Conservation (phyloP, 352 stramenopile species). For the Globisporangium cederbergense region DNA sequence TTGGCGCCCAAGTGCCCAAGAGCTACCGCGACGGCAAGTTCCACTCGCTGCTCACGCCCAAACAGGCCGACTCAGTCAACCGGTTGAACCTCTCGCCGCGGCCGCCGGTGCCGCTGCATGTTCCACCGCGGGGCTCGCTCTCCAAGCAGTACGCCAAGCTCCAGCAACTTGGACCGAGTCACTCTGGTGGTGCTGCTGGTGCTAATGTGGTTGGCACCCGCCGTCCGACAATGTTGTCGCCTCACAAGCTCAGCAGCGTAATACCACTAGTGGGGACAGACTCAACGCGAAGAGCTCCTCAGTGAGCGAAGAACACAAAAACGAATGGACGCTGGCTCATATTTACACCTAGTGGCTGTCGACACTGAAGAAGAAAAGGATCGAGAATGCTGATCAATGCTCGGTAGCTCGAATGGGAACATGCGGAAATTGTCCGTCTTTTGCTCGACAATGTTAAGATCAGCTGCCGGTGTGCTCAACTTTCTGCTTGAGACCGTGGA, state of each 20-base stretch:
- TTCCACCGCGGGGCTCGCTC: slow-evolving; percentile 18
- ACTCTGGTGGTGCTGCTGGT: slow-evolving; percentile 9
- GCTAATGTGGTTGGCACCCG: background rate
- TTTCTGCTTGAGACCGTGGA: slow-evolving; percentile 34
- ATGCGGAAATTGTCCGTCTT: background rate
- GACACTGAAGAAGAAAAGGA: background rate
- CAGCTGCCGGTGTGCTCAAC: slow-evolving; percentile 7
- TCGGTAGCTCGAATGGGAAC: background rate
- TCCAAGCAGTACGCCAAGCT: slow-evolving; percentile 22
- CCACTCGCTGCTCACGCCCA: slow-evolving; percentile 37
- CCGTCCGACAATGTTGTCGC: background rate
- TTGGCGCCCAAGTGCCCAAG: slow-evolving; percentile 49
- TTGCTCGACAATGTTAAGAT: background rate
- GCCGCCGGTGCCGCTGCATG: slow-evolving; percentile 12
- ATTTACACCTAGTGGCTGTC: background rate
- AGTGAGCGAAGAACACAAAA: background rate
- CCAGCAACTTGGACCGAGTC: background rate
- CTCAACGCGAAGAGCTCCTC: background rate
- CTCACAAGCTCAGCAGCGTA: background rate
- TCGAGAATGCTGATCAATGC: too few species aligned
- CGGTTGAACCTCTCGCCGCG: slow-evolving; percentile 36
- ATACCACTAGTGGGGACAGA: background rate
- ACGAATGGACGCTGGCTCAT: background rate
- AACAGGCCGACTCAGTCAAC: slow-evolving; percentile 49
- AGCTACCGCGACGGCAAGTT: slow-evolving; percentile 55